phyloP scores from a whole-genome alignment of 2,329 filamentous ascomycete species.

The Monilinia aucupariae region DNA sequence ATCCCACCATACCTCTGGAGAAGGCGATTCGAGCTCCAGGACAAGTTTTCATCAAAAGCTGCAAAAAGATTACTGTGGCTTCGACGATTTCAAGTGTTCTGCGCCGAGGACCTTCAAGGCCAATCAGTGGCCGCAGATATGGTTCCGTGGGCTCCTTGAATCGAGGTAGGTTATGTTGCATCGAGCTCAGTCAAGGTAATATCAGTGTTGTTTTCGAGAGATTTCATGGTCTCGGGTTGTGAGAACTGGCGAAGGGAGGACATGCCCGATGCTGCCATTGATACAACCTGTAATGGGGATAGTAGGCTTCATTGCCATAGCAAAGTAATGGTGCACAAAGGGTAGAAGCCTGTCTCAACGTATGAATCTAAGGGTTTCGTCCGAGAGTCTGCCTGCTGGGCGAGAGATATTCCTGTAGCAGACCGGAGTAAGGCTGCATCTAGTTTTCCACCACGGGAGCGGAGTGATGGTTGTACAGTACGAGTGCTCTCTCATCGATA shows the following conservation, averaged over 20 bases:
- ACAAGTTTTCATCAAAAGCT: not conserved
- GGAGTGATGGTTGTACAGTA: not conserved
- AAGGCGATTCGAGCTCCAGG: not conserved
- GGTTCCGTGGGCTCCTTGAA: not conserved
- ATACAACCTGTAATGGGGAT: not conserved
- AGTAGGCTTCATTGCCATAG: not conserved
- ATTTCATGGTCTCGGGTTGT: no score
- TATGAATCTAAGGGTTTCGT: not conserved
- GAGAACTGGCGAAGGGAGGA: no score
- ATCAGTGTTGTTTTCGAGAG: no score
- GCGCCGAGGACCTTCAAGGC: not conserved
- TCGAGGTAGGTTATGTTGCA: not conserved
- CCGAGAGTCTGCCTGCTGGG: not conserved
- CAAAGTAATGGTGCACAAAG: no score
- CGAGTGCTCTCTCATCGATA: no score
- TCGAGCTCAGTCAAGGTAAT: no score
- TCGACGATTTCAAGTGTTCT: not conserved
- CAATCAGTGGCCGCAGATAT: not conserved
- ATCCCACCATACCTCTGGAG: not conserved
- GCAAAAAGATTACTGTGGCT: not conserved
- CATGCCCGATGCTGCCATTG: not conserved
- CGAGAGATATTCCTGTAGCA: not conserved
- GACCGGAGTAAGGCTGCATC: no score
- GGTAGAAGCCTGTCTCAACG: not conserved
- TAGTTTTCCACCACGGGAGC: no score